phyloP scores from a whole-genome alignment of 108 stramenopile species.

The Cyclostephanos tholiformis region DNA sequence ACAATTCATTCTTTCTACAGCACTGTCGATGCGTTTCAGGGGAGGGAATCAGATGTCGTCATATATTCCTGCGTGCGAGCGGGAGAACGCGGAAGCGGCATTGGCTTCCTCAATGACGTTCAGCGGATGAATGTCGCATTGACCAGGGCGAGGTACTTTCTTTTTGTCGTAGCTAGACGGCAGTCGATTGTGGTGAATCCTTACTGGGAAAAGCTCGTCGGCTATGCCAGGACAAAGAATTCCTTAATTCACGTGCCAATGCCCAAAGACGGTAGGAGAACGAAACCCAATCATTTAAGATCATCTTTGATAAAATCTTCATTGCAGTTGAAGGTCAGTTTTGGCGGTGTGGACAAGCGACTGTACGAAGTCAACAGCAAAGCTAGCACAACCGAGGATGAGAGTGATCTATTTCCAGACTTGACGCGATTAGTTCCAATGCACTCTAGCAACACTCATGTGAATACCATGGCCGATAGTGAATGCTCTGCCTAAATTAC shows the following conservation, averaged over 20 bases:
- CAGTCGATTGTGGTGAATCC: conserved; percentile 49
- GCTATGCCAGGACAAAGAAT: conserved; percentile 30
- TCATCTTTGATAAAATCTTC: conserved; percentile 20
- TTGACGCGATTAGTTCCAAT: conserved; percentile 37
- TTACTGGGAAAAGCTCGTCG: conserved; percentile 50
- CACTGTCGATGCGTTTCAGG: conserved; percentile 88
- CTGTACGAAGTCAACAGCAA: conserved; percentile 17
- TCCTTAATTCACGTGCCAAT: conserved; percentile 47
- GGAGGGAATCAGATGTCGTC: conserved; percentile 71
- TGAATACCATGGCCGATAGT: conserved; percentile 12
- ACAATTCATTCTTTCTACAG: conserved; percentile 15
- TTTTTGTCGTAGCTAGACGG: conserved; percentile 50
- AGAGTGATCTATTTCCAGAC: conserved; percentile 31
- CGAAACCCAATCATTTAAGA: conserved; percentile 5
- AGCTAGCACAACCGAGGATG: conserved; percentile 1
- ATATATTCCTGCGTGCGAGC: conserved; percentile 70
- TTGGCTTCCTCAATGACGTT: conserved; percentile 86
- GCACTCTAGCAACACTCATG: background rate
- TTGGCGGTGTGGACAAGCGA: conserved; percentile 15
- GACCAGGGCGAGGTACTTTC: conserved; percentile 61
- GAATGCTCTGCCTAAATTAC: conserved; percentile 34
- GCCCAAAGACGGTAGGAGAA: background rate
- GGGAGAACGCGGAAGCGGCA: conserved; percentile 47
- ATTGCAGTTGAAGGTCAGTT: conserved; percentile 9
- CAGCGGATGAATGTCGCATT: conserved; percentile 92